Evolutionary conservation across 495 filamentous ascomycete species (phyloP).

Genomic region (Lasiosphaeria hispida): DNA sequence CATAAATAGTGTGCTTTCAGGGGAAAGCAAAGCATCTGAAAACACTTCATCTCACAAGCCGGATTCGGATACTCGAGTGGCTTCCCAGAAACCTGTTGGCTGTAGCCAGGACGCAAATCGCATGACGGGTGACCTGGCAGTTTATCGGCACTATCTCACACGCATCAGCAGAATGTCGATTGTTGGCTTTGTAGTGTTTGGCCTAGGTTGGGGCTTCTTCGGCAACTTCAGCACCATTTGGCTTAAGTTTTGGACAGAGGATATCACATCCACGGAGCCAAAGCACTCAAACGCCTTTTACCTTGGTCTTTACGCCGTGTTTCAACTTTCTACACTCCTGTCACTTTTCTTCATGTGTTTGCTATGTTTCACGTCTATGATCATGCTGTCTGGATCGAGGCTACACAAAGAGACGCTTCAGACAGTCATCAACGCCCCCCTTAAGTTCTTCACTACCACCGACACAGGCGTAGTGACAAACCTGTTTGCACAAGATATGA

Average conservation of each 20-base stretch:
- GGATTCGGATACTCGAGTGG: neutral
- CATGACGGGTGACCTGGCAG: conserved; percentile 21
- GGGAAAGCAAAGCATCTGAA: neutral
- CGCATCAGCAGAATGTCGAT: conserved; percentile 12
- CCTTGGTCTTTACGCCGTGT: conserved; percentile 24
- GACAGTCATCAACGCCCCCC: conserved; percentile 25
- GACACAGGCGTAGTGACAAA: conserved; percentile 32
- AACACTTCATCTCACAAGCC: neutral
- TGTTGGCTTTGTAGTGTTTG: conserved; percentile 1
- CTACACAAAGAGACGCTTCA: conserved; percentile 21
- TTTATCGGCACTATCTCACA: conserved; percentile 26
- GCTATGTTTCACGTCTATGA: conserved; percentile 19
- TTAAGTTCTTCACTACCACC: conserved; percentile 25
- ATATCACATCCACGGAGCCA: conserved; percentile 11
- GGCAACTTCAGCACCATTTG: conserved; percentile 25
- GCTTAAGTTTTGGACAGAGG: conserved; percentile 29
- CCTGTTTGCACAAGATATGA: conserved; percentile 41
- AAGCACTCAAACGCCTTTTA: conserved; percentile 24
- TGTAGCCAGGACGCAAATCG: conserved; percentile 3
- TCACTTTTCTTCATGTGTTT: conserved; percentile 14
- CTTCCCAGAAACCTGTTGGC: neutral
- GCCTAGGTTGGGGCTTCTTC: conserved; percentile 19
- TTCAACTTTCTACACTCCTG: conserved; percentile 19
- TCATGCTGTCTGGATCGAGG: conserved; percentile 15
- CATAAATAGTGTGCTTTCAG: neutral